A percentile compares a stretch with the other conserved stretches of the same genome.
These are phyloP conservation scores for Phlegmacium glaucopus DNA, from an alignment of 768 basidiomycete genomes.

Conservation along the genomic window DNA sequence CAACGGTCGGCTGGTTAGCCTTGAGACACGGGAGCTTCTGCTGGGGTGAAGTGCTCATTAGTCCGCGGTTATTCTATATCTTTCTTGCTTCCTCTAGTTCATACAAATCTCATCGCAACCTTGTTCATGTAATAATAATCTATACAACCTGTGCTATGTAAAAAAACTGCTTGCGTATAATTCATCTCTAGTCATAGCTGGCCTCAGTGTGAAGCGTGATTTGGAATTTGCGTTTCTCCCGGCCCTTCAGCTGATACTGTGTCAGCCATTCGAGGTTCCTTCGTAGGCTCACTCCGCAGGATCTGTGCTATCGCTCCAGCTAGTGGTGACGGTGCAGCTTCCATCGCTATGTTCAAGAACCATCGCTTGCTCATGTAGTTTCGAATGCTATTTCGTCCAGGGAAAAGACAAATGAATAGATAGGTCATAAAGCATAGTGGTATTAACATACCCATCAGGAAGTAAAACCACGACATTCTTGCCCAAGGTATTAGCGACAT, in stretches of 20 bases:
- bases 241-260: too few relatives aligned
- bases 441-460: slow-evolving; percentile 75
- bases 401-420: slow-evolving; percentile 6
- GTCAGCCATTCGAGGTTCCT: background rate
- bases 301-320: slow-evolving; percentile 41
- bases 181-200: background rate
- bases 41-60: slow-evolving; percentile 29
- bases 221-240: too few relatives aligned
- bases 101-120: background rate
- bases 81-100: slow-evolving; percentile 3
- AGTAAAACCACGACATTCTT: slow-evolving; percentile 87
- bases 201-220: background rate
- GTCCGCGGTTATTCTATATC: slow-evolving; percentile 29
- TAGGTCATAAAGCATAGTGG: background rate
- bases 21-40: slow-evolving; percentile 32
- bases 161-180: too few relatives aligned
- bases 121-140: background rate
- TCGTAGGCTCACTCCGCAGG: slow-evolving; percentile 14
- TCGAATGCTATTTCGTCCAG: slow-evolving; percentile 53
- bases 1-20: slow-evolving; percentile 49
- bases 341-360: slow-evolving; percentile 73
- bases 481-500: slow-evolving; percentile 62
- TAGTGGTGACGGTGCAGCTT: slow-evolving; percentile 50
- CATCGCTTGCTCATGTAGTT: slow-evolving; percentile 95
- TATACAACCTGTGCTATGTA: background rate